A percentile compares a stretch with the other conserved stretches of the same genome.
These are phyloP conservation scores for Volvox africanus DNA, from an alignment of 139 green algal species.

Conservation along the genomic window DNA sequence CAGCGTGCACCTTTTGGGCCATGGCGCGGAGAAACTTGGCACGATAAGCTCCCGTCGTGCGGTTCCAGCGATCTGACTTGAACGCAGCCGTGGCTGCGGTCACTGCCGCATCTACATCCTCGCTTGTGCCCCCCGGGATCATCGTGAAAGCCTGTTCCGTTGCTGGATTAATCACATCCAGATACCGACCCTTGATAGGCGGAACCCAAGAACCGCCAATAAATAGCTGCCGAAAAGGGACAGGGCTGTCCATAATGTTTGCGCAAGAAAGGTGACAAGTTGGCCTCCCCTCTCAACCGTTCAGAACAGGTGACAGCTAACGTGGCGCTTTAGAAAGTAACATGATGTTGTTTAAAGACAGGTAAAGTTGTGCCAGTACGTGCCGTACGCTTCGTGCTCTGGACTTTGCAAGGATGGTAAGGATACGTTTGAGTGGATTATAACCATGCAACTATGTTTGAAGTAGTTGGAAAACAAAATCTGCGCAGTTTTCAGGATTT, in stretches of 20 bases:
- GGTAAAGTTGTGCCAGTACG: too few relatives aligned
- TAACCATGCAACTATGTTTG: too few relatives aligned
- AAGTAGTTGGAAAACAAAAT: too few relatives aligned
- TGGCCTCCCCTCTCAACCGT: too few relatives aligned
- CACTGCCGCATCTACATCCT: constrained; percentile 76
- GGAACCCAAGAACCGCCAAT: constrained; percentile 67
- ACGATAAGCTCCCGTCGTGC: constrained; percentile 64
- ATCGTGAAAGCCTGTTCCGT: constrained; percentile 71
- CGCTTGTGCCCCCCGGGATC: constrained; percentile 69
- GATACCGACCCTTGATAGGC: constrained; percentile 46
- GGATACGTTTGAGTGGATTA: too few relatives aligned
- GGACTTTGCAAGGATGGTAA: too few relatives aligned
- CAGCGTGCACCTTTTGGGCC: constrained; percentile 66
- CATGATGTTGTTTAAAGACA: too few relatives aligned
- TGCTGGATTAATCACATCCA: constrained; percentile 72
- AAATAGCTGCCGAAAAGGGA: constrained; percentile 65
- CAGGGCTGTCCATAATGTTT: neutral
- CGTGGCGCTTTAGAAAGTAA: too few relatives aligned
- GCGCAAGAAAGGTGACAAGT: too few relatives aligned
- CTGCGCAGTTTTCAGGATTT: too few relatives aligned
- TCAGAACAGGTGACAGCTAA: too few relatives aligned
- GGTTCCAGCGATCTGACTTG: constrained; percentile 63
- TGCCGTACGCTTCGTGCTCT: too few relatives aligned
- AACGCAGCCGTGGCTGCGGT: constrained; percentile 62
- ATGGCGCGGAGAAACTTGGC: constrained; percentile 70